Evolutionary conservation across 805 yeast genomes (phyloP), one percentile per base, ranked within the genome.

Genomic region (Pichia nakasei): DNA sequence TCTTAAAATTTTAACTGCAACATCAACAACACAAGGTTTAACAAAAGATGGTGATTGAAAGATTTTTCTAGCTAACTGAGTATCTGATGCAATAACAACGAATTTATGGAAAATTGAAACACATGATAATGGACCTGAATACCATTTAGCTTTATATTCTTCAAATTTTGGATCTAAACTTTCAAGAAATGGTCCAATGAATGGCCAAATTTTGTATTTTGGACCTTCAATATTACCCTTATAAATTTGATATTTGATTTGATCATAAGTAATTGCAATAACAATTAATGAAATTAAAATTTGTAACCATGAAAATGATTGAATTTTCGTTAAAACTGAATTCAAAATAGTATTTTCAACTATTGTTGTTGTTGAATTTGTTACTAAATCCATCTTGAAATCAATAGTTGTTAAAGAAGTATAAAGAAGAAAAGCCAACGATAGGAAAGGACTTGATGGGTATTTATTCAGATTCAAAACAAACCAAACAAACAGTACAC

Each of bases 1-100:
- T 66, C 97, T 80, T 58, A 93, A 70, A 52, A 93, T 86, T 67
- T 93, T 93, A 50, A 81, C 73, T 19, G 98, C 98, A 43, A 88
- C 97, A 61, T 93, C 98, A 51, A 93, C 98, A 48, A 93, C 96
- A 69, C 98, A 93, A 6, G 98, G 98, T 65, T 88, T 88, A 49
- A 88, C 97, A 59, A 74, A 93, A 39, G 78, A 73, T 34, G 96
- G 95, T 18, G 95, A 79, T 58, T 78, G 81, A 56, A 91, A 73
- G 48, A 88, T 78, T 57, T 89, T 89, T 62, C 97, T 78, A 26
- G 96, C 84, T 48, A 89, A 70, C 54, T 88, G 96, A 59, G 96
- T 80, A 22, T 81, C 73, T 12, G 93, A 80, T 8, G 96, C 96
- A 64, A 91, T 86, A 41, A 93, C 94, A 35, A 93, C 98, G 59